Base-by-base conservation (phyloP, 2,329 filamentous ascomycete species). In the Lachnellula subtilissima region DNA sequence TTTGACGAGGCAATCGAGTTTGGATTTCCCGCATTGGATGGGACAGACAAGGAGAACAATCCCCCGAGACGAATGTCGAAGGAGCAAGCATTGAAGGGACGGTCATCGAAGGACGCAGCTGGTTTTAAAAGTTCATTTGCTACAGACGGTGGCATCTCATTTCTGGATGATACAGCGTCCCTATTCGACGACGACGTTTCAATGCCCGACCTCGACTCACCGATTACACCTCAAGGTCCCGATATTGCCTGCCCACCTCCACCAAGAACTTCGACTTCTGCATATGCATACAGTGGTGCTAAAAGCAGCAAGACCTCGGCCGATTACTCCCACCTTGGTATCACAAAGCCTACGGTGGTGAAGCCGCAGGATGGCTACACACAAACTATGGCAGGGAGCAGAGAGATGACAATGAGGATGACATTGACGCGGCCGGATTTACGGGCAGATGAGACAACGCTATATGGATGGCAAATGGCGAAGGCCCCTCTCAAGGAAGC, bases 351-450 rank as follows among this genome's bases (percentile, higher is more conserved):
- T 12, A 54, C 52, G 6, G 8, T 67, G 23, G 53, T 64, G 11
- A 70, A 68, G 54, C 64, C 64, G 36, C 55, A 69, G 8, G 72
- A 76, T 50, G 59, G 68, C 28, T 75, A 80, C 64, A 72, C 75
- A 11, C 80, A 83, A 48, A 77, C 76, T 5, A 74, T 81, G 2
- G 75, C 79, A 0, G 78, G 80, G 36, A 87, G 83, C 54, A 82
- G 92, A 36, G 92, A 97, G 71, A 97, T 97, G 92, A 97, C 94
- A 2, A 75, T 97, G 49, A 89, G 92, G 49, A 96, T 97, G 91
- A 97, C 93, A 0, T 80, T 97, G 53, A 97, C 94, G 3, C 80
- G 92, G 48, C 89, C 91, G 0, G 93, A 97, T 69, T 79, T 97
- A 48, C 85, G 91, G 43, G 86, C 86, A 4, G 79, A 86, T 60